Evolutionary conservation across 169 alveolate genomes (phyloP).

Genomic region (Cyclospora cayetanensis): DNA sequence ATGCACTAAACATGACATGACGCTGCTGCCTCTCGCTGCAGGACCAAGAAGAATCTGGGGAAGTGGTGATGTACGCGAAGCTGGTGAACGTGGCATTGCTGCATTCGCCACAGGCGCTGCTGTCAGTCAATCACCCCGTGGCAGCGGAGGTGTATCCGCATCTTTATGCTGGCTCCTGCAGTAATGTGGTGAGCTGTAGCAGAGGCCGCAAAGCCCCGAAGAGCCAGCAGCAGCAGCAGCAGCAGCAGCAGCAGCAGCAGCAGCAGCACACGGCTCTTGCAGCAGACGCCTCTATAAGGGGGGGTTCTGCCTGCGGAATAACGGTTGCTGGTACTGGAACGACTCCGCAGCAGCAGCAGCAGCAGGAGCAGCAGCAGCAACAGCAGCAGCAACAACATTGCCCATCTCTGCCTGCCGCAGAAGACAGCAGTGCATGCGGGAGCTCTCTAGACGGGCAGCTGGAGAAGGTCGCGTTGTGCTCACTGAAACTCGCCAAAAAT

Average conservation of each 20-base stretch:
- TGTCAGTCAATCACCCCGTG: conserved; percentile 38
- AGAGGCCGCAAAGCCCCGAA: background rate
- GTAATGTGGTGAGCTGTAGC: conserved; percentile 9
- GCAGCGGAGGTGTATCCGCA: conserved; percentile 69
- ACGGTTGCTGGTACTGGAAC: background rate
- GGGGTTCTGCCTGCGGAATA: background rate
- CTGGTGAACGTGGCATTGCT: conserved; percentile 66
- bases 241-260: background rate
- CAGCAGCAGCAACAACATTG: background rate
- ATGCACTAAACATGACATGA: too few species aligned
- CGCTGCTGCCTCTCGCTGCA: background rate
- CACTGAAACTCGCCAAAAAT: background rate
- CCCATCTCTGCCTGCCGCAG: too few species aligned
- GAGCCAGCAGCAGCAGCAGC: background rate
- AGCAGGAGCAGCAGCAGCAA: background rate
- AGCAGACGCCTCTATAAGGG: background rate
- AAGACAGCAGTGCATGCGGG: background rate
- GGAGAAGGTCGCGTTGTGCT: background rate
- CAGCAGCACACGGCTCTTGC: background rate
- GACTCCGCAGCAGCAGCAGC: background rate
- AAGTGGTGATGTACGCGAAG: conserved; percentile 60
- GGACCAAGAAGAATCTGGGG: conserved; percentile 65
- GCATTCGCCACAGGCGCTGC: conserved; percentile 63
- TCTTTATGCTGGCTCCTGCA: conserved; percentile 16
- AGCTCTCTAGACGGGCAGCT: background rate